A percentile compares a stretch with the other conserved stretches of the same genome.
Evolutionary conservation across 2,329 filamentous ascomycete species (phyloP).

Genomic region (Aspergillus cejpii): DNA sequence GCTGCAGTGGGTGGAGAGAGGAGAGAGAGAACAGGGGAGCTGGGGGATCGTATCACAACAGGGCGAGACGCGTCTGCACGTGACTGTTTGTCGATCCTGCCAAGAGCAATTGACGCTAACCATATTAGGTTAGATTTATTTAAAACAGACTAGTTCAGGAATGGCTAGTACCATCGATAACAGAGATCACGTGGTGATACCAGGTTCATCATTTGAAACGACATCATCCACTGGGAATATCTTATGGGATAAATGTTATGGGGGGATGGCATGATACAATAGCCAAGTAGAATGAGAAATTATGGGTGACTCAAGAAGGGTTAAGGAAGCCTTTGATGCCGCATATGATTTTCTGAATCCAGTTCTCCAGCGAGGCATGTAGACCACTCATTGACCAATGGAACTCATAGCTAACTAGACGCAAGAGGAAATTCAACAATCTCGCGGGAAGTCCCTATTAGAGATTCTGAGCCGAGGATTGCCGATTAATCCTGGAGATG

Average conservation of each 20-base stretch:
- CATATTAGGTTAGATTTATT: no score
- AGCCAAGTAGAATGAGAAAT: conserved; percentile 2
- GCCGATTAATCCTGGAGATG: conserved; percentile 6
- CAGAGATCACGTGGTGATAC: not conserved
- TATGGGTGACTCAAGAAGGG: conserved; percentile 25
- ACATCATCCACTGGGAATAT: not conserved
- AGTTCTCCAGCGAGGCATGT: conserved; percentile 39
- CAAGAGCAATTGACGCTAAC: no score
- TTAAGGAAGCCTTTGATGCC: conserved; percentile 30
- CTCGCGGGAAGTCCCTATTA: conserved; percentile 30
- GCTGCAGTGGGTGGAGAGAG: conserved; percentile 8
- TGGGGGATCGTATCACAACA: not conserved
- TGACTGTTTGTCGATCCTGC: not conserved
- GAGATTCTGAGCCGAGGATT: conserved; percentile 25
- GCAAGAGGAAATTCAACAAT: conserved; percentile 37
- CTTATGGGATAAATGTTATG: not conserved
- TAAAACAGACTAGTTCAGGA: no score
- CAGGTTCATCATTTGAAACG: not conserved
- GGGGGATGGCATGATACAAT: not conserved
- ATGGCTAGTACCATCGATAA: not conserved
- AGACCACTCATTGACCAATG: conserved; percentile 13
- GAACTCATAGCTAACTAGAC: conserved; percentile 24
- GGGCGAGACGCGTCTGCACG: conserved; percentile 10
- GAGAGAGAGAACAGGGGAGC: conserved; percentile 3
- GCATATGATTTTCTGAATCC: conserved; percentile 34